phyloP scores from a whole-genome alignment of 331 rosid species.

The Spiraea crenata region DNA sequence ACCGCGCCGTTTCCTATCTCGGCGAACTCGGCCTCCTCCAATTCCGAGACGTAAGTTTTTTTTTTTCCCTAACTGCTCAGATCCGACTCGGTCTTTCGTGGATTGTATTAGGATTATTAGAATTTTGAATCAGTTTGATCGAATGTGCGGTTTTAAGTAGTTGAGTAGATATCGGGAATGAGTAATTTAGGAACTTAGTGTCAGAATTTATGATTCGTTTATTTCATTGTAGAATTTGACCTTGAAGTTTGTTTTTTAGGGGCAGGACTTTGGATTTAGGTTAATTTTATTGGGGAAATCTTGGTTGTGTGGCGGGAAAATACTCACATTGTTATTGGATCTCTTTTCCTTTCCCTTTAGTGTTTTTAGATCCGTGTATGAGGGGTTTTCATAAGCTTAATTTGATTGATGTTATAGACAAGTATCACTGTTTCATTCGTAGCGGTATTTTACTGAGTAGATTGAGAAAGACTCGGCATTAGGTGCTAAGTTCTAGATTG shows the following conservation, averaged over 20 bases:
- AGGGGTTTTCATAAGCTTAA: not conserved
- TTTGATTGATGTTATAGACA: not conserved
- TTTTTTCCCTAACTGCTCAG: constrained; percentile 19
- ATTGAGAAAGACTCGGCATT: not conserved
- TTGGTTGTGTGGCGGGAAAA: not conserved
- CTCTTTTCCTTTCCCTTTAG: not conserved
- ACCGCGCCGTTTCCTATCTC: constrained; percentile 85
- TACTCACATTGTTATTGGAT: not conserved
- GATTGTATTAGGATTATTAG: not conserved
- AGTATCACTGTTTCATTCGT: not conserved
- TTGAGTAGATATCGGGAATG: not conserved
- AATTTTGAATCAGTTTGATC: not conserved
- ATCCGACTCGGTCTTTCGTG: constrained; percentile 27
- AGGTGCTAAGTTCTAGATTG: not conserved
- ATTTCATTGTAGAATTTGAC: not conserved
- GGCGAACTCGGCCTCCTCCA: constrained; percentile 98
- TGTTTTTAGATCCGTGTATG: not conserved
- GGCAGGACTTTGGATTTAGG: not conserved
- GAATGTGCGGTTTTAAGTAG: not conserved
- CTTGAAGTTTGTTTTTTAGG: not conserved
- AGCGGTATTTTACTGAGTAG: not conserved
- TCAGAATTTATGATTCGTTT: not conserved
- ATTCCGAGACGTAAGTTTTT: constrained; percentile 78
- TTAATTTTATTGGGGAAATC: not conserved
- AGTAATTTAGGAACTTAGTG: not conserved